Percentiles rank a stretch among this genome's conserved stretches.
Evolutionary conservation across 1,284 basidiomycete species (phyloP).

Genomic region (Ganoderma leucocontextum): DNA sequence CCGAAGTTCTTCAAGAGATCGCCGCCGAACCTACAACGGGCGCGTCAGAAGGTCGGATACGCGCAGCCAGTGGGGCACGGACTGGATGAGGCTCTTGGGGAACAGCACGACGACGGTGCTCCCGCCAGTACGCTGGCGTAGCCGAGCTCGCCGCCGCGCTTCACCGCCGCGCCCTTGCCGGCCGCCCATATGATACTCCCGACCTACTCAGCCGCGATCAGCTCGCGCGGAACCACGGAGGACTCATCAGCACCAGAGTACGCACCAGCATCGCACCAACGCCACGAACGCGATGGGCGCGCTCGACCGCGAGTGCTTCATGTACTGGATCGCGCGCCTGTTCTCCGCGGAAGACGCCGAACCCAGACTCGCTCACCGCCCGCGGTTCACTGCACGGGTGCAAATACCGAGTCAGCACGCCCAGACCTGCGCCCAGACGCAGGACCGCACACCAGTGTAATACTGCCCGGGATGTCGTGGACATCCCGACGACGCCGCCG

Average conservation of each 20-base stretch:
- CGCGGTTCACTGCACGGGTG: slow-evolving; percentile 69
- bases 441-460: slow-evolving; percentile 56
- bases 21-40: slow-evolving; percentile 62
- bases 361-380: slow-evolving; percentile 74
- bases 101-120: slow-evolving; percentile 76
- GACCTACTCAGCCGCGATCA: slow-evolving; percentile 23
- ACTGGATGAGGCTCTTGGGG: slow-evolving; percentile 64
- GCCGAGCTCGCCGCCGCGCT: slow-evolving; percentile 66
- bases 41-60: neutral
- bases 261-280: slow-evolving; percentile 74
- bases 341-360: slow-evolving; percentile 83
- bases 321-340: slow-evolving; percentile 64
- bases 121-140: slow-evolving; percentile 76
- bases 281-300: slow-evolving; percentile 65
- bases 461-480: slow-evolving; percentile 64
- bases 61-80: slow-evolving; percentile 27
- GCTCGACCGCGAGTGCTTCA: slow-evolving; percentile 55
- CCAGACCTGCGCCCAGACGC: neutral
- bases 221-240: too few relatives aligned
- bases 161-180: slow-evolving; percentile 47
- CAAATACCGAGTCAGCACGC: neutral
- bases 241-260: too few relatives aligned
- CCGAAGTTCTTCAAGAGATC: slow-evolving; percentile 72
- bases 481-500: slow-evolving; percentile 64
- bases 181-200: slow-evolving; percentile 38